These are phyloP conservation scores for Boletus rubescentipes DNA, from an alignment of 768 basidiomycete genomes.

Conservation along the genomic window DNA sequence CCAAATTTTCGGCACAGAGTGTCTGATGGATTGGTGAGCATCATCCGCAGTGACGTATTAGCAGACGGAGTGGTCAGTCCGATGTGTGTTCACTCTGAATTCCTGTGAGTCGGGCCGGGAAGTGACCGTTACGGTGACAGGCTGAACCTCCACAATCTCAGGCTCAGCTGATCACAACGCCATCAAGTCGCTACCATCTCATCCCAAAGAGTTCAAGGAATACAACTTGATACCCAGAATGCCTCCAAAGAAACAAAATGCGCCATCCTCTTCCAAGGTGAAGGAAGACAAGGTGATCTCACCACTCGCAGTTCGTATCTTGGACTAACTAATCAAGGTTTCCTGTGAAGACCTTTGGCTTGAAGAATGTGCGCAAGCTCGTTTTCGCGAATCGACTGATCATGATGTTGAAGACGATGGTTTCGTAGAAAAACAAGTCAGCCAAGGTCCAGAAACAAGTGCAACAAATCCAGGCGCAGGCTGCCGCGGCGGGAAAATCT, in stretches of 20 bases:
- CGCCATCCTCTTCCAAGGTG: constrained; percentile 59
- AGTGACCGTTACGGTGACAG: background rate
- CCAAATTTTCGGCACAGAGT: background rate
- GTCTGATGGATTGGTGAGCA: background rate
- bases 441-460: constrained; percentile 89
- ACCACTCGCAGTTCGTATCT: constrained; percentile 9
- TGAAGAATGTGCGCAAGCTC: constrained; percentile 72
- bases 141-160: background rate
- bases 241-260: constrained; percentile 80
- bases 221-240: constrained; percentile 35
- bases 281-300: constrained; percentile 76
- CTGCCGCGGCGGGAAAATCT: constrained; percentile 74
- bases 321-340: constrained; percentile 31
- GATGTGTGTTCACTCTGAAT: background rate
- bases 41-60: background rate
- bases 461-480: constrained; percentile 75
- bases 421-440: constrained; percentile 85
- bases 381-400: constrained; percentile 3
- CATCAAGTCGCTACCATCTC: background rate
- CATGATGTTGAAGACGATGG: constrained; percentile 5
- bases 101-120: too few relatives aligned
- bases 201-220: background rate
- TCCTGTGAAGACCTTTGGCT: constrained; percentile 69
- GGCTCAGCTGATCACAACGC: background rate
- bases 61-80: background rate